Conservation (phyloP, 1,284 basidiomycete species). For the Naganishia cerealis region DNA sequence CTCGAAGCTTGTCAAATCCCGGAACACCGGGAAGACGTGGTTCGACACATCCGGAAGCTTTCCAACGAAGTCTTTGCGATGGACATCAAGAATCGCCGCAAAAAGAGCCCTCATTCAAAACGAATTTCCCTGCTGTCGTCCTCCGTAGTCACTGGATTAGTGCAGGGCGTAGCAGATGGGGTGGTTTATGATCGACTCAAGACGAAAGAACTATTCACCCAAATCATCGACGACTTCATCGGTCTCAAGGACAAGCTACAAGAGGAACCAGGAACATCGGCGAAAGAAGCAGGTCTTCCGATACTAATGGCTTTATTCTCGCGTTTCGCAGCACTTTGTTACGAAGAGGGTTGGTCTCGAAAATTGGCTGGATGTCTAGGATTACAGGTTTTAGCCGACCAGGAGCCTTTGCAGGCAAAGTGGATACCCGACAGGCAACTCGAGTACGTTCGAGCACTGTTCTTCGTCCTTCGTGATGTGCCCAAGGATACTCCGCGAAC, state of each 20-base stretch:
- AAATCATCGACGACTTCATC: conserved; percentile 70
- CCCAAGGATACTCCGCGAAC: conserved; percentile 84
- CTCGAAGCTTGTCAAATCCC: conserved; percentile 74
- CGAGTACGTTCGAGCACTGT: conserved; percentile 84
- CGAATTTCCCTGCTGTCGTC: conserved; percentile 59
- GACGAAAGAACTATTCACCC: conserved; percentile 60
- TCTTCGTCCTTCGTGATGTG: conserved; percentile 94
- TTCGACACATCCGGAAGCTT: conserved; percentile 64
- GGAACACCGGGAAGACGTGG: conserved; percentile 69
- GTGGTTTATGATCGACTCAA: conserved; percentile 62
- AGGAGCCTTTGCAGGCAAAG: conserved; percentile 69
- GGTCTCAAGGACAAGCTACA: conserved; percentile 56
- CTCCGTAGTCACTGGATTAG: conserved; percentile 75
- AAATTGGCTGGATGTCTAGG: conserved; percentile 85
- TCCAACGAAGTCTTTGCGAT: conserved; percentile 51
- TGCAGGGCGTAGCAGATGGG: conserved; percentile 68
- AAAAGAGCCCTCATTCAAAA: conserved; percentile 29
- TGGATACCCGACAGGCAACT: conserved; percentile 88
- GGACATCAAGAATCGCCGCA: conserved; percentile 56
- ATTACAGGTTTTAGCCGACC: conserved; percentile 72
- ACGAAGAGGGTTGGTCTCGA: conserved; percentile 81
- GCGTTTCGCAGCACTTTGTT: conserved; percentile 77
- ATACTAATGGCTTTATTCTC: conserved; percentile 75
- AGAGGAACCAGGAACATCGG: conserved; percentile 47
- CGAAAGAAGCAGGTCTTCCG: conserved; percentile 43